A percentile compares a stretch with the other conserved stretches of the same genome.
Conservation (phyloP, 2,329 filamentous ascomycete genomes). For the Nothophaeocryptopus gaeumannii region DNA sequence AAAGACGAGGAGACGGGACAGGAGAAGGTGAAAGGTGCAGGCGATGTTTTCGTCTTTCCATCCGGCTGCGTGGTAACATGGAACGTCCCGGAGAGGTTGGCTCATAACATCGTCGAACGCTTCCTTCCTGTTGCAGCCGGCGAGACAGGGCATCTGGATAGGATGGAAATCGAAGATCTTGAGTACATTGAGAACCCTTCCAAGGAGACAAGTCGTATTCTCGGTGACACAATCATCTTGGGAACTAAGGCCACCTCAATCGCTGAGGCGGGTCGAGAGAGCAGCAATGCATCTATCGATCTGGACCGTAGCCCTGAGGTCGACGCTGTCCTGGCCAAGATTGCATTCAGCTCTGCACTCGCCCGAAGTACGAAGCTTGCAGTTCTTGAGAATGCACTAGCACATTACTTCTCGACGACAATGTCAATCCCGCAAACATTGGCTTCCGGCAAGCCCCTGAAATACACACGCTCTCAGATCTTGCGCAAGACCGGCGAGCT, state of each 20-base stretch:
- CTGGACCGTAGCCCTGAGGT: slow-evolving; percentile 30
- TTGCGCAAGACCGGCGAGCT: slow-evolving; percentile 91
- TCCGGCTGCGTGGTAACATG: slow-evolving; percentile 92
- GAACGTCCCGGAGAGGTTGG: slow-evolving; percentile 75
- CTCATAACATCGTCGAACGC: slow-evolving; percentile 65
- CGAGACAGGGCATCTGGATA: slow-evolving; percentile 66
- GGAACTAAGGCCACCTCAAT: slow-evolving; percentile 61
- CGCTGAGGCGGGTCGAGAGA: slow-evolving; percentile 7
- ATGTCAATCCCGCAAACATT: slow-evolving; percentile 76
- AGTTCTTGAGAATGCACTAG: slow-evolving; percentile 79
- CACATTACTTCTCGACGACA: slow-evolving; percentile 82
- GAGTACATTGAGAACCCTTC: slow-evolving; percentile 76
- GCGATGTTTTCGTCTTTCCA: slow-evolving; percentile 93
- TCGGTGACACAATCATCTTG: slow-evolving; percentile 83
- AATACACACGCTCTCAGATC: slow-evolving; percentile 73
- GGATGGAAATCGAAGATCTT: slow-evolving; percentile 82
- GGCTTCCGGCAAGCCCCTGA: slow-evolving; percentile 61
- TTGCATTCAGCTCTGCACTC: slow-evolving; percentile 92
- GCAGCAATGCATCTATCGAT: background rate
- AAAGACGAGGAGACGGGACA: slow-evolving; percentile 47
- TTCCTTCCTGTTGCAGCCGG: slow-evolving; percentile 70
- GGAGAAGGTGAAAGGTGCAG: slow-evolving; percentile 39
- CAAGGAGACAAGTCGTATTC: slow-evolving; percentile 72
- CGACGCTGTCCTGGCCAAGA: slow-evolving; percentile 77
- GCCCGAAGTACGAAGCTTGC: slow-evolving; percentile 91